Percentiles rank a stretch among this genome's conserved stretches.
These are phyloP conservation scores for Eucalyptus pauciflora DNA, from an alignment of 345 rosid species.

Conservation along the genomic window DNA sequence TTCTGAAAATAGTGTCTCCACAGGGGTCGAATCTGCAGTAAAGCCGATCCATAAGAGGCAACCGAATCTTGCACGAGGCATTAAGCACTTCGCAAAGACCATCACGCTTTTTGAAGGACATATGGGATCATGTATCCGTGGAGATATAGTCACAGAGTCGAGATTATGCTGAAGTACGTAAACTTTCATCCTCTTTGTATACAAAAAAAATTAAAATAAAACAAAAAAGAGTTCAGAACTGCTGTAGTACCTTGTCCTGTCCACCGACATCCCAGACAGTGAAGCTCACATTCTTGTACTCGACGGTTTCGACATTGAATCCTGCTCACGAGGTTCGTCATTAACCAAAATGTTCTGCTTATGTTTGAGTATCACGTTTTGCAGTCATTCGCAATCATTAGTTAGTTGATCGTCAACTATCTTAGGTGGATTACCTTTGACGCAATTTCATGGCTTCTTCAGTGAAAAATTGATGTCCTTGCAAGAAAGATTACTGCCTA, in stretches of 20 bases:
- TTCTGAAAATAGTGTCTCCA: constrained; percentile 67
- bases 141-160: not conserved
- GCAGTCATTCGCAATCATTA: not conserved
- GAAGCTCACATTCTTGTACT: constrained; percentile 66
- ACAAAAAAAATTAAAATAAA: not conserved
- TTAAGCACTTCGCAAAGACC: not conserved
- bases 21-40: constrained; percentile 40
- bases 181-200: too few species aligned
- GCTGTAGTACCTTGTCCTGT: constrained; percentile 40
- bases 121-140: not conserved
- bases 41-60: not conserved
- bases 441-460: not conserved
- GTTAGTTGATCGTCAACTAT: not conserved
- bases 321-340: constrained; percentile 7
- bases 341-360: not conserved
- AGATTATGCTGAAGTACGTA: not conserved
- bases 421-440: not conserved
- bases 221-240: not conserved
- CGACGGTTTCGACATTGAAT: constrained; percentile 58
- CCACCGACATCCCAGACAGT: constrained; percentile 70
- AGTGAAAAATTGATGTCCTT: not conserved
- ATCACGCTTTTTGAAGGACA: not conserved
- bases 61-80: not conserved
- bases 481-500: not conserved
- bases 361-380: not conserved